These are phyloP conservation scores for Volutella citrinella DNA, from an alignment of 2,329 filamentous ascomycete genomes.

Conservation along the genomic window DNA sequence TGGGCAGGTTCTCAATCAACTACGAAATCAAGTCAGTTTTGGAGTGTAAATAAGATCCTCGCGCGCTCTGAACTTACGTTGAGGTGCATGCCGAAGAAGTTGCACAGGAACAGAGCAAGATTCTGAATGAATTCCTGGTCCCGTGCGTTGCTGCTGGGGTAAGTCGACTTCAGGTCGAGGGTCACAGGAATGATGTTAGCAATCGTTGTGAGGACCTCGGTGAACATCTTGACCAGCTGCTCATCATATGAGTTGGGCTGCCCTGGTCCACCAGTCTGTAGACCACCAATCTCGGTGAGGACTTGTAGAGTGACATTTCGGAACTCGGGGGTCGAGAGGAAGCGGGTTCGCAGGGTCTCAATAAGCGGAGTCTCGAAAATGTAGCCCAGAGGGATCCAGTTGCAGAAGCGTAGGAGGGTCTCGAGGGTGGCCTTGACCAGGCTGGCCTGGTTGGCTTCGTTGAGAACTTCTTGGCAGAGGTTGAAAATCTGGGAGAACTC, in stretches of 20 bases:
- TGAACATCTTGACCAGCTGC: slow-evolving; percentile 97
- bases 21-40: slow-evolving; percentile 31
- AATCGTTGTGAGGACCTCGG: slow-evolving; percentile 89
- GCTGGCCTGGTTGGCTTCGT: slow-evolving; percentile 81
- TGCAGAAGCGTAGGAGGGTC: slow-evolving; percentile 92
- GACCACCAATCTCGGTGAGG: slow-evolving; percentile 91
- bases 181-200: slow-evolving; percentile 89
- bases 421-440: slow-evolving; percentile 96
- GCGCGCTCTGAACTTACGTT: slow-evolving; percentile 52
- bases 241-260: slow-evolving; percentile 80
- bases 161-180: slow-evolving; percentile 87
- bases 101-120: slow-evolving; percentile 90
- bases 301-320: slow-evolving; percentile 96
- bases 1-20: slow-evolving; percentile 94
- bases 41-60: slow-evolving; percentile 6
- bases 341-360: slow-evolving; percentile 87
- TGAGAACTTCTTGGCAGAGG: slow-evolving; percentile 92
- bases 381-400: slow-evolving; percentile 98
- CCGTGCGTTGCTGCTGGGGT: slow-evolving; percentile 83
- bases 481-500: slow-evolving; percentile 99
- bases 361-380: slow-evolving; percentile 98
- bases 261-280: slow-evolving; percentile 74
- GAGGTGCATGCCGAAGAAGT: slow-evolving; percentile 93
- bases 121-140: slow-evolving; percentile 99
- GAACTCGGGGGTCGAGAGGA: slow-evolving; percentile 91